A percentile compares a stretch with the other conserved stretches of the same genome.
phyloP scores from a whole-genome alignment of 75 land plant species.

The Gnetum montanum region DNA sequence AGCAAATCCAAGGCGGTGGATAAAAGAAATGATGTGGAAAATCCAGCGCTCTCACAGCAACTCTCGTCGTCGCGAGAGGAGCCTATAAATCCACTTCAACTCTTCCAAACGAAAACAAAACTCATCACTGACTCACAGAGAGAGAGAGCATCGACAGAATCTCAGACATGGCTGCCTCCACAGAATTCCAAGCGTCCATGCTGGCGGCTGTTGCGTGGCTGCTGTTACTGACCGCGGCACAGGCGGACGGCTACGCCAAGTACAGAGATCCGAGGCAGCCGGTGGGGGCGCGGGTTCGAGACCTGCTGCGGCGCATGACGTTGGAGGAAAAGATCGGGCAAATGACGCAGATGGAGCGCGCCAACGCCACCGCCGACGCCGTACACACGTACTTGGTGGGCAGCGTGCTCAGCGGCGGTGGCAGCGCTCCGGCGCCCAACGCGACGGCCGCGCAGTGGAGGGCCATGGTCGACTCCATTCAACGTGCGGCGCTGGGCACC shows the following conservation, averaged over 20 bases:
- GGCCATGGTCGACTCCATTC: slow-evolving; percentile 45
- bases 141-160: too few species aligned
- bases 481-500: slow-evolving; percentile 17
- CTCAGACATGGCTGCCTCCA: too few species aligned
- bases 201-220: too few species aligned
- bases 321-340: slow-evolving; percentile 74
- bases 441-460: slow-evolving; percentile 48
- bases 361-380: slow-evolving; percentile 32
- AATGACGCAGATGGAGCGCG: slow-evolving; percentile 83
- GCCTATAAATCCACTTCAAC: too few species aligned
- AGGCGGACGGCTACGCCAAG: background rate
- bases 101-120: too few species aligned
- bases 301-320: slow-evolving; percentile 72
- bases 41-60: too few species aligned
- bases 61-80: too few species aligned
- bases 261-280: slow-evolving; percentile 36
- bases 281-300: slow-evolving; percentile 35
- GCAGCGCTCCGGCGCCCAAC: slow-evolving; percentile 36
- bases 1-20: too few species aligned
- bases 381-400: slow-evolving; percentile 41
- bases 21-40: too few species aligned
- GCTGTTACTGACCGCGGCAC: background rate
- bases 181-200: too few species aligned
- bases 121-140: too few species aligned
- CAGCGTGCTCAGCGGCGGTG: slow-evolving; percentile 51